Evolutionary conservation across 257 asterid species (phyloP), one percentile per base, ranked within the genome.

Genomic region (Fraxinus quadrangulata): DNA sequence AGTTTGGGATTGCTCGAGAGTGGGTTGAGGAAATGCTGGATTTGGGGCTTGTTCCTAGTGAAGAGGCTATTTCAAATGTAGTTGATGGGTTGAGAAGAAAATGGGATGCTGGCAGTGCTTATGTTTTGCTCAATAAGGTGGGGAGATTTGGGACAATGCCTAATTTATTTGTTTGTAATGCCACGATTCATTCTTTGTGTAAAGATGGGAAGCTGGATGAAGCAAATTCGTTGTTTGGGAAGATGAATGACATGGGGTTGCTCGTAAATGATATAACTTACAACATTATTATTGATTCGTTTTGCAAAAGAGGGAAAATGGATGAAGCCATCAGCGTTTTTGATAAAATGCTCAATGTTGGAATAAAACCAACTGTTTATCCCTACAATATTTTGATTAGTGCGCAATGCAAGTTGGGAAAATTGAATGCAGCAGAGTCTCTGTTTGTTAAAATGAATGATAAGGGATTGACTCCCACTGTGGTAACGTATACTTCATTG

Each of bases 401-500:
- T 42, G 97, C 96, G 78, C 89, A 90, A 33, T 93, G 98, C 89
- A 91, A 87, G 84, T 80, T 85, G 78, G 94, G 96, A 37, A 86
- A 89, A 37, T 67, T 84, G 73, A 70, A 70, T 65, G 87, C 81
- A 28, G 99, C 98, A 8, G 88, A 81, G 78, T 79, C 40, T 13
- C 72, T 87, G 54, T 83, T 89, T 82, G 77, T 80, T 26, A 93
- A 91, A 73, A 87, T 89, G 90, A 84, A 78, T 33, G 78, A 76
- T 42, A 91, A 80, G 78, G 98, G 97, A 63, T 36, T 91, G 78
- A 63, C 61, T 73, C 97, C 96, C n/a, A 92, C 90, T 47, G 98
- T 91, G 73, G 96, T 95, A 59, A 93, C 98, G 4, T 95, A 93
- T 74, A 95, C 97, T 5, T 90, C 97, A 34, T 84, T 95, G 86